These are phyloP conservation scores for Penicillium occitanis DNA, from an alignment of 2,329 filamentous ascomycete genomes.

Conservation along the genomic window DNA sequence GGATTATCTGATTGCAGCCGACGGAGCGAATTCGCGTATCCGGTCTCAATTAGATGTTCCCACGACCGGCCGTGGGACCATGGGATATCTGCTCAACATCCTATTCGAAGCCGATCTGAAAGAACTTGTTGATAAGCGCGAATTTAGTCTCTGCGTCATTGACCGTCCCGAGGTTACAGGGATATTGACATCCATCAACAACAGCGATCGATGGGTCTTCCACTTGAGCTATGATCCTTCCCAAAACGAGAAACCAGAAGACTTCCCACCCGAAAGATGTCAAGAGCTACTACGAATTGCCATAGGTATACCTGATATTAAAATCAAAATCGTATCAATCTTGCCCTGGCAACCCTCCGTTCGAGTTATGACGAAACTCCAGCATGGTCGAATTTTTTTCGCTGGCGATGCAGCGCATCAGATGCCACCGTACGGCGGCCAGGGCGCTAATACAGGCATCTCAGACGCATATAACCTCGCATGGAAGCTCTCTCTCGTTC, in stretches of 20 bases:
- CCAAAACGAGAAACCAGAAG: conserved; percentile 11
- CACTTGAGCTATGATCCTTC: conserved; percentile 16
- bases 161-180: conserved; percentile 12
- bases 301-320: conserved; percentile 7
- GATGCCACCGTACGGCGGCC: conserved; percentile 25
- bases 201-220: conserved; percentile 20
- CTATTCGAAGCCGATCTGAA: conserved; percentile 17
- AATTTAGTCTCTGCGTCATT: conserved; percentile 18
- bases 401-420: conserved; percentile 26
- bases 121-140: conserved; percentile 6
- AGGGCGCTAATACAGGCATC: conserved; percentile 40
- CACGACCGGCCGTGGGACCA: conserved; percentile 14
- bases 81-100: conserved; percentile 20
- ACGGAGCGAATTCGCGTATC: conserved; percentile 17
- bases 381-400: conserved; percentile 24
- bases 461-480: conserved; percentile 59
- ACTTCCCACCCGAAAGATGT: conserved; percentile 11
- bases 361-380: conserved; percentile 17
- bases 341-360: conserved; percentile 18
- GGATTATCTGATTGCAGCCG: conserved; percentile 17
- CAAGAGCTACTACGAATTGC: conserved; percentile 13
- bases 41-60: conserved; percentile 10
- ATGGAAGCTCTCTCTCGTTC: conserved; percentile 54
- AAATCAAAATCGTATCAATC: conserved; percentile 17
- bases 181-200: conserved; percentile 16